Evolutionary conservation across 1,139 yeast genomes (phyloP).

Genomic region (Pichia sp.): DNA sequence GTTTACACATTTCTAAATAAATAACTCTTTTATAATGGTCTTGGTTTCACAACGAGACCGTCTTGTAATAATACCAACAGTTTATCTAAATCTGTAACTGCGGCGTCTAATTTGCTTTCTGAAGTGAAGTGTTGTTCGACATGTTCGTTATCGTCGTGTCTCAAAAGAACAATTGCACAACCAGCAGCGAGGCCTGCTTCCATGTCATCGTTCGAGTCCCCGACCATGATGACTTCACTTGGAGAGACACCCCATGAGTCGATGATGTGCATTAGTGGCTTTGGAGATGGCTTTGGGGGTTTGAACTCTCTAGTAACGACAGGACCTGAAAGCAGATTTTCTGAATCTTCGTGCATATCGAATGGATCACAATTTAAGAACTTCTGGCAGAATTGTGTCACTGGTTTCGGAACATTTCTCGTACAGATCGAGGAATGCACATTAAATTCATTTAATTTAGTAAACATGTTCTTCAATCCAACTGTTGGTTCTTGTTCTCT

Average conservation of each 20-base stretch:
- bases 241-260: slow-evolving; percentile 35
- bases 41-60: slow-evolving; percentile 32
- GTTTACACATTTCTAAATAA: background rate
- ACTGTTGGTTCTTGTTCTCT: slow-evolving; percentile 53
- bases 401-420: slow-evolving; percentile 52
- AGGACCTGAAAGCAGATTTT: slow-evolving; percentile 30
- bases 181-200: slow-evolving; percentile 59
- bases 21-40: slow-evolving; percentile 2
- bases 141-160: slow-evolving; percentile 46
- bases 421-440: slow-evolving; percentile 58
- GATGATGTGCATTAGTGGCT: slow-evolving; percentile 55
- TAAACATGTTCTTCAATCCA: slow-evolving; percentile 36
- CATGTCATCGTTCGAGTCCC: slow-evolving; percentile 68
- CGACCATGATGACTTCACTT: slow-evolving; percentile 57
- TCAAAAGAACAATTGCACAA: slow-evolving; percentile 49
- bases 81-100: slow-evolving; percentile 42
- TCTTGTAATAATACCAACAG: slow-evolving; percentile 38
- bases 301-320: slow-evolving; percentile 57
- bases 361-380: slow-evolving; percentile 41
- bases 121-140: slow-evolving; percentile 25
- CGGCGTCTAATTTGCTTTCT: slow-evolving; percentile 41
- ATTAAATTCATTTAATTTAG: slow-evolving; percentile 30
- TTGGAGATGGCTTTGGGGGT: slow-evolving; percentile 66
- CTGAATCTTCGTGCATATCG: slow-evolving; percentile 23
- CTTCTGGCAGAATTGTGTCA: slow-evolving; percentile 43